A percentile compares a stretch with the other conserved stretches of the same genome.
phyloP scores from a whole-genome alignment of 306 rosid species.

The Mimosa bimucronata region DNA sequence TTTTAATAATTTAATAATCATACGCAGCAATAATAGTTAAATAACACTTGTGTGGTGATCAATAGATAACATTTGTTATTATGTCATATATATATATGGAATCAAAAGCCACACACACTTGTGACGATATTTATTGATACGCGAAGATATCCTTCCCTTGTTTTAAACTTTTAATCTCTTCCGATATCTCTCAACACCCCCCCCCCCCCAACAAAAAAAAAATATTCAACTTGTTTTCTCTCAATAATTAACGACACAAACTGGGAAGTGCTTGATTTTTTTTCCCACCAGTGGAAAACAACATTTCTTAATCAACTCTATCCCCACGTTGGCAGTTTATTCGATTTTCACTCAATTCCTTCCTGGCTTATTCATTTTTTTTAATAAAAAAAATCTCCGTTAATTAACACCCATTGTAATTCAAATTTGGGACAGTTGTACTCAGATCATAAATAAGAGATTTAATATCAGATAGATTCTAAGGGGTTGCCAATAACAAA shows the following conservation, averaged over 20 bases:
- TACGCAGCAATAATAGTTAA: too few species aligned
- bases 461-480: too few species aligned
- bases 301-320: background rate
- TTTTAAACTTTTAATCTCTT: too few species aligned
- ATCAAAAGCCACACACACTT: background rate
- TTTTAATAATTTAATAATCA: too few species aligned
- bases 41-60: background rate
- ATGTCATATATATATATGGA: background rate
- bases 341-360: background rate
- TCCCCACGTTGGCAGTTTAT: background rate
- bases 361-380: background rate
- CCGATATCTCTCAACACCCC: too few species aligned
- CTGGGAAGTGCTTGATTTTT: background rate
- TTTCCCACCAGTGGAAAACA: background rate
- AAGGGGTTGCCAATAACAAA: too few species aligned
- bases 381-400: too few species aligned
- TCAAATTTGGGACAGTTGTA: too few species aligned
- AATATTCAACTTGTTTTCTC: background rate
- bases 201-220: too few species aligned
- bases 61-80: background rate
- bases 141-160: background rate
- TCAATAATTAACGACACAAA: background rate
- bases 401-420: too few species aligned
- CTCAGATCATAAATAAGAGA: too few species aligned
- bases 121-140: background rate